These are phyloP conservation scores for Penicillium brasilianum DNA, from an alignment of 2,329 filamentous ascomycete genomes.

Conservation along the genomic window DNA sequence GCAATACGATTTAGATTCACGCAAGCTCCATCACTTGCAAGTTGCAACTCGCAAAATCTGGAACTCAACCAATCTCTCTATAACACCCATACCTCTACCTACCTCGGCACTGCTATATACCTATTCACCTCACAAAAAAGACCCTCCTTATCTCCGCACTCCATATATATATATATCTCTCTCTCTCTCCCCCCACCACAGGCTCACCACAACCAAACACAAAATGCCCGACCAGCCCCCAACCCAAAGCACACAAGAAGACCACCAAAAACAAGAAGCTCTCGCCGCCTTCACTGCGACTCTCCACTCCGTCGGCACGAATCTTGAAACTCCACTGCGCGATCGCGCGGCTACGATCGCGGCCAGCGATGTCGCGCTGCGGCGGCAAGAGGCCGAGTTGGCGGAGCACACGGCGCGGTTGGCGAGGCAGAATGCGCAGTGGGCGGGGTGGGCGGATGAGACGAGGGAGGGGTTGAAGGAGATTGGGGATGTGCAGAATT, in stretches of 20 bases:
- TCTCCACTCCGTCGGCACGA: slow-evolving; percentile 50
- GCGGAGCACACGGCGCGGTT: slow-evolving; percentile 56
- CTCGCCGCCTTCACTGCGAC: slow-evolving; percentile 52
- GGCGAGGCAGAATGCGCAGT: slow-evolving; percentile 58
- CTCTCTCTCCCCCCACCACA: background rate
- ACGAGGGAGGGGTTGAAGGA: slow-evolving; percentile 64
- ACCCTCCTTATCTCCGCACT: background rate
- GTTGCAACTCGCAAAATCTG: background rate
- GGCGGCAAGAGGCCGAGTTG: slow-evolving; percentile 61
- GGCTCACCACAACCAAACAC: background rate
- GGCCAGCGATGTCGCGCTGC: slow-evolving; percentile 58
- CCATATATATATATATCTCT: background rate
- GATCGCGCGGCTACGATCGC: slow-evolving; percentile 62
- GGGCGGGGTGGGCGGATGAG: slow-evolving; percentile 60
- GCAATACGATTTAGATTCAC: background rate
- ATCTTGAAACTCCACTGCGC: slow-evolving; percentile 59
- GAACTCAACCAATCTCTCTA: background rate
- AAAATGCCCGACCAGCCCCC: slow-evolving; percentile 1
- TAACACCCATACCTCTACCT: background rate
- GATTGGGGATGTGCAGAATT: slow-evolving; percentile 69
- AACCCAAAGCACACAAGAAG: slow-evolving; percentile 16
- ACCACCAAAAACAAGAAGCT: slow-evolving; percentile 49
- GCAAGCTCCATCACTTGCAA: background rate
- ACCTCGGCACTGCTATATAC: background rate
- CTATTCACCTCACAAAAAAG: background rate